Evolutionary conservation across 306 rosid genomes (phyloP).

Genomic region (Lagenaria siceraria): DNA sequence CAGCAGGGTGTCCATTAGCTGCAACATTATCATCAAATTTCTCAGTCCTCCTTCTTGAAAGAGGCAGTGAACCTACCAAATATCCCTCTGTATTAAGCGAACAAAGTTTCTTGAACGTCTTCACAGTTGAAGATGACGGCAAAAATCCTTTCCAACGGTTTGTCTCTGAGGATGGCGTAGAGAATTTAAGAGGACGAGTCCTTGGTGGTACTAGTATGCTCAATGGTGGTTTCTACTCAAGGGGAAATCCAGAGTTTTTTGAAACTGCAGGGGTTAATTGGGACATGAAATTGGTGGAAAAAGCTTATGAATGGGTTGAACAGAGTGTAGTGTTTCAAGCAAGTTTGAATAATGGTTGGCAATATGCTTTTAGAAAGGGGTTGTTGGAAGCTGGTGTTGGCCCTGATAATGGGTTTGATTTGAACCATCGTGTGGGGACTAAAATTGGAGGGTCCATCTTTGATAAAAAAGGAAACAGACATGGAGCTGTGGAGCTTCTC

Average conservation of each 20-base stretch:
- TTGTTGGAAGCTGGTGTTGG: constrained; percentile 10
- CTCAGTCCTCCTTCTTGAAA: constrained; percentile 17
- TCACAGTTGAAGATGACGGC: not conserved
- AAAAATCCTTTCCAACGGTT: not conserved
- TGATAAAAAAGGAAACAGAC: not conserved
- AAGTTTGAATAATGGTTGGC: not conserved
- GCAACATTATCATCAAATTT: constrained; percentile 16
- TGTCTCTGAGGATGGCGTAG: constrained; percentile 15
- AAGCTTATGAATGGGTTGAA: constrained; percentile 19
- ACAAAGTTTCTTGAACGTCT: not conserved
- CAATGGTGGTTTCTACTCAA: constrained; percentile 5
- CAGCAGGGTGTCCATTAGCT: constrained; percentile 25
- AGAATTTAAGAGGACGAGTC: constrained; percentile 9
- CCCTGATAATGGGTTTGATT: constrained; percentile 6
- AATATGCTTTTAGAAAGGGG: not conserved
- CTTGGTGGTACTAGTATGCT: constrained; percentile 19
- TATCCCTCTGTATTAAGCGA: not conserved
- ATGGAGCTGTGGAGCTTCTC: constrained; percentile 18
- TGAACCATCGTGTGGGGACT: constrained; percentile 6
- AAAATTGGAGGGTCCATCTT: constrained; percentile 8
- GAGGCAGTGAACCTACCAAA: constrained; percentile 6
- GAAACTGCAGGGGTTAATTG: not conserved
- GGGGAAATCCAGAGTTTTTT: constrained; percentile 6
- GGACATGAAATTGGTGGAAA: constrained; percentile 12
- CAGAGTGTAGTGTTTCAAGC: not conserved